Conservation (phyloP, 495 filamentous ascomycete species). For the Immersiella caudata region DNA sequence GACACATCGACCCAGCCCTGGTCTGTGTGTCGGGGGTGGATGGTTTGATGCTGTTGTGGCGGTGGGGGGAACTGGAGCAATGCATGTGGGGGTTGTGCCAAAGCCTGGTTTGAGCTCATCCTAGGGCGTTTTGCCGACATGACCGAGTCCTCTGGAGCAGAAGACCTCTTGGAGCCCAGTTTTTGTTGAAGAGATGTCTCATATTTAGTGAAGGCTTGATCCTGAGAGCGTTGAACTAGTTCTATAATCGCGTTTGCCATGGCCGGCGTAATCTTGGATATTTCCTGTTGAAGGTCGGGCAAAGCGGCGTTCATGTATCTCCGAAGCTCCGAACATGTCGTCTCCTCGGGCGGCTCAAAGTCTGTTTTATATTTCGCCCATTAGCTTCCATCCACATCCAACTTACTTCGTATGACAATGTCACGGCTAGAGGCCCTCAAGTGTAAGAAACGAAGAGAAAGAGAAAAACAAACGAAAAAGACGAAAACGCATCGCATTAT, state of each 20-base stretch:
- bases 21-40: too few species aligned
- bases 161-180: slow-evolving; percentile 1
- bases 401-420: background rate
- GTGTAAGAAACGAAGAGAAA: too few species aligned
- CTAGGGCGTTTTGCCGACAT: too few species aligned
- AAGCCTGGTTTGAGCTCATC: too few species aligned
- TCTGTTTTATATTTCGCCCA: background rate
- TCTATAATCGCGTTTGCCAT: background rate
- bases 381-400: background rate
- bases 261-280: background rate
- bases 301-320: background rate
- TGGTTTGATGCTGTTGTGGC: too few species aligned
- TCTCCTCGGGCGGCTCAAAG: slow-evolving; percentile 15
- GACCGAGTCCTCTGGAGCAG: too few species aligned
- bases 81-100: too few species aligned
- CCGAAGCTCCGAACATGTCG: background rate
- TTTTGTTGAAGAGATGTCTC: slow-evolving; percentile 5
- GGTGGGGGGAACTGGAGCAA: too few species aligned
- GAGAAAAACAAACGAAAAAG: background rate
- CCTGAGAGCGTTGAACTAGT: background rate
- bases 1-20: too few species aligned
- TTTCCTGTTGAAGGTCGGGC: slow-evolving; percentile 3
- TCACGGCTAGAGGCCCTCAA: too few species aligned
- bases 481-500: background rate
- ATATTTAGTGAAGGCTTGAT: background rate